Base-by-base conservation (phyloP, 768 basidiomycete species). In the Mycena venus region DNA sequence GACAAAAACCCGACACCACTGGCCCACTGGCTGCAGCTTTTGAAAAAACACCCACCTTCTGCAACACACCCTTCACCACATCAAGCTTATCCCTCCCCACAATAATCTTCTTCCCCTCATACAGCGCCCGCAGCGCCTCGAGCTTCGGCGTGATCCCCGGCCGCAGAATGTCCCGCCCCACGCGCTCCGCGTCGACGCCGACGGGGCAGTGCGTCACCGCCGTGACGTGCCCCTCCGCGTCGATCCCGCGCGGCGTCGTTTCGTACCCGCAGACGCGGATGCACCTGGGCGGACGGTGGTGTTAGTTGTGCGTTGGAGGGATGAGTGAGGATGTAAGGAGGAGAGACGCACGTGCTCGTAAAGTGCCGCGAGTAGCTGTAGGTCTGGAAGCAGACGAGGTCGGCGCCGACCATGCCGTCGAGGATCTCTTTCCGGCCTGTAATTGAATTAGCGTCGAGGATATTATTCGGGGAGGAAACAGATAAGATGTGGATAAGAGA, bases 71-170 rank as follows among this genome's bases (percentile, higher is more conserved):
- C 86, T 99, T 99, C 79, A 98, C 97, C n/a, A 97, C 95, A 79
- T 99, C 98, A 49, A 99, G 89, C 86, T 99, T 99, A 84, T 99
- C 98, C 10, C 98, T 90, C 21, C 96, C 98, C 15, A 99, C 95
- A 69, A 99, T 97, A 80, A 99, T 99, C 89, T 99, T 99, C 90
- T 99, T 99, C 75, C 95, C 96, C 76, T 96, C 93, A 82, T 99
- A 99, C 17, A 99, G 83, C 23, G 91, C 87, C 31, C 92, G 87
- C 0, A 99, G 89, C 2, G 96, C 93, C 58, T 94, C 94, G 21
- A 98, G 87, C 83, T 98, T 98, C n/a, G 97, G 97, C 68, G 90
- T 85, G 72, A 99, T 93, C 7, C 96, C 96, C 0, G 96, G 92
- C 1, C 93, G 87, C 49, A 91, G 87, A 11, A 93, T 89, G 82